phyloP scores from a whole-genome alignment of 805 yeast genomes.

The Candida vartiovaarae region DNA sequence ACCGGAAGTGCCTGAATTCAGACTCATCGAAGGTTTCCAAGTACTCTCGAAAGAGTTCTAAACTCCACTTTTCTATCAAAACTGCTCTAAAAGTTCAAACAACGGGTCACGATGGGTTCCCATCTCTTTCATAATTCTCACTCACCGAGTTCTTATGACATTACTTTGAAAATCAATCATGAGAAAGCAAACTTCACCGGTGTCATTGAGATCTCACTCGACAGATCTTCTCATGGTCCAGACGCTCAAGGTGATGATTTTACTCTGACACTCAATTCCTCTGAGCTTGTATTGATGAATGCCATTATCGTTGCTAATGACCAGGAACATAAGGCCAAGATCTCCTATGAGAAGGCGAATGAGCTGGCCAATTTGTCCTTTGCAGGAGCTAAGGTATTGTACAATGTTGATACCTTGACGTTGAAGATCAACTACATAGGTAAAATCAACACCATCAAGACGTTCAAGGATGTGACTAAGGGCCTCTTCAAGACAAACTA shows the following conservation, averaged over 20 bases:
- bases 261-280: constrained; percentile 27
- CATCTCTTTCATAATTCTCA: constrained; percentile 18
- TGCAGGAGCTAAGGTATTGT: constrained; percentile 2
- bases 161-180: constrained; percentile 34
- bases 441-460: constrained; percentile 16
- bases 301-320: constrained; percentile 9
- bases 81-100: not conserved
- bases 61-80: too few species aligned
- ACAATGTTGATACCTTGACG: constrained; percentile 4
- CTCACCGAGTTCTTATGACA: constrained; percentile 29
- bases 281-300: constrained; percentile 25
- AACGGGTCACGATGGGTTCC: not conserved
- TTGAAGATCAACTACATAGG: constrained; percentile 14
- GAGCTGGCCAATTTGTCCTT: constrained; percentile 21
- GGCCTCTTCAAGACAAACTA: constrained; percentile 69
- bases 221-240: not conserved
- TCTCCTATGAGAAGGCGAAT: constrained; percentile 24
- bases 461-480: constrained; percentile 48
- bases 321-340: constrained; percentile 30
- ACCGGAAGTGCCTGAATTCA: too few species aligned
- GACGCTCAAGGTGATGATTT: constrained; percentile 12
- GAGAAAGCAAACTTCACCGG: constrained; percentile 43
- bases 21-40: too few species aligned
- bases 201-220: constrained; percentile 17
- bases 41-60: too few species aligned